These are phyloP conservation scores for Boletus tomentosulus DNA, from an alignment of 768 basidiomycete genomes.

Conservation along the genomic window DNA sequence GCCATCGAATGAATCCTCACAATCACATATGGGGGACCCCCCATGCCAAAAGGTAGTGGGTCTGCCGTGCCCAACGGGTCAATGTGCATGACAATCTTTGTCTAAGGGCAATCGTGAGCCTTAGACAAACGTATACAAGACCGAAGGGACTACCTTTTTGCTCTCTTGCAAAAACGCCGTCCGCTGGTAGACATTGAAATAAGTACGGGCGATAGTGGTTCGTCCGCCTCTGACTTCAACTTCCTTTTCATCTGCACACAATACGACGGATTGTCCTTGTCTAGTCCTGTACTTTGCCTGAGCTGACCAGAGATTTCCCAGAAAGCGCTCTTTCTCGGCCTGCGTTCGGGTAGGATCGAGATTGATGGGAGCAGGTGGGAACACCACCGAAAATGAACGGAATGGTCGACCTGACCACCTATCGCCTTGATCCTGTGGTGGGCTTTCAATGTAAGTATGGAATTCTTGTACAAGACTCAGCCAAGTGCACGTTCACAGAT, in stretches of 20 bases:
- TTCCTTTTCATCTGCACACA: constrained; percentile 68
- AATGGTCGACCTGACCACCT: constrained; percentile 87
- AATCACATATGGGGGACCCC: constrained; percentile 68
- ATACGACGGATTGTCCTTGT: constrained; percentile 66
- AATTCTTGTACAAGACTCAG: constrained; percentile 54
- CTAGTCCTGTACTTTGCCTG: constrained; percentile 79
- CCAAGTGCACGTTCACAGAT: background rate
- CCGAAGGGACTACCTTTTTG: constrained; percentile 58
- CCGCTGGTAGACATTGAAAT: constrained; percentile 84
- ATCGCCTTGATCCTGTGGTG: constrained; percentile 78
- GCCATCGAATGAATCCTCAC: constrained; percentile 81
- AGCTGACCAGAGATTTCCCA: constrained; percentile 85
- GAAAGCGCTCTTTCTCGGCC: constrained; percentile 72
- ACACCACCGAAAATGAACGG: constrained; percentile 72
- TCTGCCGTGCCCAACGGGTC: constrained; percentile 74
- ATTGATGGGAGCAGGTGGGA: constrained; percentile 63
- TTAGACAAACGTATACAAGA: background rate
- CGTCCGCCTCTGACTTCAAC: constrained; percentile 65
- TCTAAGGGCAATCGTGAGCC: constrained; percentile 41
- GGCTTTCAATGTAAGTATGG: constrained; percentile 77
- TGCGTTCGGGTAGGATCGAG: constrained; percentile 63
- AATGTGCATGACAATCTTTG: constrained; percentile 84
- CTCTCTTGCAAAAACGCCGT: constrained; percentile 72
- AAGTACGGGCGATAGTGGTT: constrained; percentile 69
- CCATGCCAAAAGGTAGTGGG: constrained; percentile 70